A percentile compares a stretch with the other conserved stretches of the same genome.
phyloP scores from a whole-genome alignment of 495 filamentous ascomycete species.

The Talaromyces wortmannii region DNA sequence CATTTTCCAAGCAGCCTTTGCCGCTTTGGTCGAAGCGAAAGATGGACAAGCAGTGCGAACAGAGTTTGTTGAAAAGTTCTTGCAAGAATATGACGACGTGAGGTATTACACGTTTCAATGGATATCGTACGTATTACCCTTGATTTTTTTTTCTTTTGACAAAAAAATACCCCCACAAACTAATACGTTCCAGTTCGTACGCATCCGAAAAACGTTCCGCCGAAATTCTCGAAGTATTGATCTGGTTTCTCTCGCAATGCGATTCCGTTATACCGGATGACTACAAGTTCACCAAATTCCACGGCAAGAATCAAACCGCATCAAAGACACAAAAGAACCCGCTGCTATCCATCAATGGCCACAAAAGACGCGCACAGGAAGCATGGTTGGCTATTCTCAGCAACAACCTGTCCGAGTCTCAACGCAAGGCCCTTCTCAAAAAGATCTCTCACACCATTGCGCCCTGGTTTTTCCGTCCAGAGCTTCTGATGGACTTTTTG shows the following conservation, averaged over 20 bases:
- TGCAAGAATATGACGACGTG: constrained; percentile 77
- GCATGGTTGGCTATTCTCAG: constrained; percentile 76
- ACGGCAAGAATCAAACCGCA: constrained; percentile 43
- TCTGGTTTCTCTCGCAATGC: constrained; percentile 58
- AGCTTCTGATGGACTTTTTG: constrained; percentile 95
- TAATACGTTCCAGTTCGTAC: constrained; percentile 10
- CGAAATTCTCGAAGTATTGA: constrained; percentile 43
- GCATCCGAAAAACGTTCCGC: constrained; percentile 20
- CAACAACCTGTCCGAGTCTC: constrained; percentile 50
- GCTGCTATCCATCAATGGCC: constrained; percentile 26
- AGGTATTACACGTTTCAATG: constrained; percentile 70
- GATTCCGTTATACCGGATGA: constrained; percentile 54
- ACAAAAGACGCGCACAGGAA: constrained; percentile 61
- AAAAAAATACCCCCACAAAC: background rate
- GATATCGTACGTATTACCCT: constrained; percentile 50
- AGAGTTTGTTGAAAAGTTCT: constrained; percentile 70
- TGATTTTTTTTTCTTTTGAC: background rate
- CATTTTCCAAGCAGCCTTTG: constrained; percentile 58
- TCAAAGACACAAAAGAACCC: constrained; percentile 55
- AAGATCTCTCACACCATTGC: constrained; percentile 69
- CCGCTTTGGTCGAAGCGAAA: constrained; percentile 50
- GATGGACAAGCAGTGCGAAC: constrained; percentile 49
- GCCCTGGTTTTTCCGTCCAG: constrained; percentile 79
- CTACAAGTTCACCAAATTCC: constrained; percentile 63
- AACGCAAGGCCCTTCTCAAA: constrained; percentile 71